Evolutionary conservation across 495 filamentous ascomycete genomes (phyloP), one percentile per base, ranked within the genome.

Genomic region (Penicillium alfredii): DNA sequence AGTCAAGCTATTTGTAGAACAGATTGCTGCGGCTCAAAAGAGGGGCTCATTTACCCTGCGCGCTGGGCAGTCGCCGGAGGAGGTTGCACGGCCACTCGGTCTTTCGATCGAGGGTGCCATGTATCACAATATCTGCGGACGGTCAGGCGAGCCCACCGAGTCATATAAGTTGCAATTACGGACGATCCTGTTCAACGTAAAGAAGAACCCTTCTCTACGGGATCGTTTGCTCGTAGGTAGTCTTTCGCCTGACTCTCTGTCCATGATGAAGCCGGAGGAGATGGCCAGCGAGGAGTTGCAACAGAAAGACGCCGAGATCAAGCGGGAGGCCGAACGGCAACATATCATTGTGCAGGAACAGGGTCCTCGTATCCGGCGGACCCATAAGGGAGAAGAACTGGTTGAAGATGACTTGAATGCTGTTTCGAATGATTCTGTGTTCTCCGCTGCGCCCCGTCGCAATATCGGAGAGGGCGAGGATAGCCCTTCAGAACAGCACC

Each of bases 301-400:
- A 61, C 77, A 78, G 35, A 78, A 84, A 60, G 81, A 76, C 31
- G 84, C 84, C 8, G 69, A 75, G 38, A 80, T 84, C 60, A 79
- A 80, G 47, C 73, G 80, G 33, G 82, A 89, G 55, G 79, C 82
- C 1, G 92, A 96, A 44, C 84, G 92, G 44, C 88, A 95, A 46
- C 79, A 87, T 33, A 85, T 89, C 31, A 77, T 94, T 33, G 73
- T 89, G 19, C 78, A 86, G 24, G 86, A 94, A 23, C 80, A 89
- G 46, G 79, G 77, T 0, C 92, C 90, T 5, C 78, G 88, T 3
- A 83, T 94, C 38, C 76, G 88, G 49, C 80, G 84, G 45, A 96
- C 90, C 2, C 92, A 97, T 57, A 98, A 96, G 60, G 92, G 92
- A 18, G 89, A 96, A 40, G 92, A 98, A 52, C 40, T 94, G 9